Percentiles rank a stretch among this genome's conserved stretches.
Evolutionary conservation across 805 yeast species (phyloP).

Genomic region (Hemisphaericaspora nanyangensis): DNA sequence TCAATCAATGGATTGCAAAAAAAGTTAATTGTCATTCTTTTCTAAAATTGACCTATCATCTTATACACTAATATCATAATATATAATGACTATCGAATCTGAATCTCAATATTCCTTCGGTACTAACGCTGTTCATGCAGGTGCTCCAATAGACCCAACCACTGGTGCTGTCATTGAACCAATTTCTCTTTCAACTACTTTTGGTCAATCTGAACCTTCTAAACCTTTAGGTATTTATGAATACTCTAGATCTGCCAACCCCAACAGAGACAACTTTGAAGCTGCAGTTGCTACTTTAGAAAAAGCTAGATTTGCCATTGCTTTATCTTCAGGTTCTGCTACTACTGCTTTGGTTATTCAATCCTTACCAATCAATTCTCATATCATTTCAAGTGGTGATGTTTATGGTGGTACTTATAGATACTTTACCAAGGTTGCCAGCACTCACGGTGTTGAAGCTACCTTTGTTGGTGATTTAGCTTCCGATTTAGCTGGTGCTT

Average conservation of each 20-base stretch:
- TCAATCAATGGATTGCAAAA: too few relatives aligned
- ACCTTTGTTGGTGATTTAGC: slow-evolving; percentile 64
- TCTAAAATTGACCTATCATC: too few relatives aligned
- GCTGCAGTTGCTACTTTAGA: slow-evolving; percentile 75
- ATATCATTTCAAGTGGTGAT: slow-evolving; percentile 76
- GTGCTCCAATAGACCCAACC: slow-evolving; percentile 62
- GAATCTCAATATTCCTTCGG: slow-evolving; percentile 49
- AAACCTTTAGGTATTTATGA: slow-evolving; percentile 76
- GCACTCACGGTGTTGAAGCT: slow-evolving; percentile 69
- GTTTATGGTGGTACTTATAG: slow-evolving; percentile 92
- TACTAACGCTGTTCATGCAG: slow-evolving; percentile 82
- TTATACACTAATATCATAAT: too few relatives aligned
- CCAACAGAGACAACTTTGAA: slow-evolving; percentile 82
- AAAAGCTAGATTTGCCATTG: slow-evolving; percentile 69
- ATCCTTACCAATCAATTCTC: slow-evolving; percentile 66
- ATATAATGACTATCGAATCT: slow-evolving; percentile 38
- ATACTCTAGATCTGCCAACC: slow-evolving; percentile 82
- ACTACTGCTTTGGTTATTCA: slow-evolving; percentile 76
- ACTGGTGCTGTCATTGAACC: slow-evolving; percentile 90
- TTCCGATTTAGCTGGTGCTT: slow-evolving; percentile 50
- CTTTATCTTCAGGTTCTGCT: slow-evolving; percentile 84
- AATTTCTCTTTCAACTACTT: slow-evolving; percentile 79
- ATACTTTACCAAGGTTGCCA: slow-evolving; percentile 82
- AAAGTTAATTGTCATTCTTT: too few relatives aligned
- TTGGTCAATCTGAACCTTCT: slow-evolving; percentile 76